Evolutionary conservation across 345 rosid species (phyloP).

Genomic region (Punica granatum): DNA sequence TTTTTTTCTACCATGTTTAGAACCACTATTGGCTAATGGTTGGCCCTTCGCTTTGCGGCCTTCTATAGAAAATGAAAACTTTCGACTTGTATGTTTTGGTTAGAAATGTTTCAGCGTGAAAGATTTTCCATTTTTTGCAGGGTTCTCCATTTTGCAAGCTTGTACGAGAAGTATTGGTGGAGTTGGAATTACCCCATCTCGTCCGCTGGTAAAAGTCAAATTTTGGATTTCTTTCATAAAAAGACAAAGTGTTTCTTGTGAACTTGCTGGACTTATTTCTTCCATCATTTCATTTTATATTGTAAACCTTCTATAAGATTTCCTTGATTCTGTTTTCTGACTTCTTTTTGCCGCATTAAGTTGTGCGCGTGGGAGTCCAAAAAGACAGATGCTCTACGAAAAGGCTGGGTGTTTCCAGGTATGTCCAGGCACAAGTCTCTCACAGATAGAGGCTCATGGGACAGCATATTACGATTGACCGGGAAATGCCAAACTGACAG

Average conservation of each 20-base stretch:
- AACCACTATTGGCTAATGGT: not conserved
- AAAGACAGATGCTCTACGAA: conserved; percentile 49
- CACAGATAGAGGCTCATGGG: not conserved
- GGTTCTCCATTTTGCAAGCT: conserved; percentile 87
- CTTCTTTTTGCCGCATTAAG: conserved; percentile 22
- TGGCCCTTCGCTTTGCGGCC: too few relatives aligned
- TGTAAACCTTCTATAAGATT: not conserved
- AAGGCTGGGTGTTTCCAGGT: conserved; percentile 83
- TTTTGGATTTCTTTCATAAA: not conserved
- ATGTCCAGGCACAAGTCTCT: not conserved
- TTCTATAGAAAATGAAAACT: not conserved
- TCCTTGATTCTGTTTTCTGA: not conserved
- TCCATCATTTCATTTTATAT: not conserved
- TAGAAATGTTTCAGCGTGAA: not conserved
- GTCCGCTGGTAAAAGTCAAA: conserved; percentile 42
- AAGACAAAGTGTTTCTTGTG: not conserved
- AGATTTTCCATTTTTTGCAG: conserved; percentile 25
- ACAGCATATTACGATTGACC: not conserved
- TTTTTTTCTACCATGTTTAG: not conserved
- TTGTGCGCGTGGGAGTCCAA: conserved; percentile 87
- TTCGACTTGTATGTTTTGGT: not conserved
- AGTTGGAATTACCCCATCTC: conserved; percentile 75
- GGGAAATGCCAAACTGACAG: not conserved
- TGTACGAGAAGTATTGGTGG: conserved; percentile 79
- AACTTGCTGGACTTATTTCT: not conserved